These are phyloP conservation scores for Picea sitchensis DNA, from an alignment of 75 land plant genomes.

Conservation along the genomic window DNA sequence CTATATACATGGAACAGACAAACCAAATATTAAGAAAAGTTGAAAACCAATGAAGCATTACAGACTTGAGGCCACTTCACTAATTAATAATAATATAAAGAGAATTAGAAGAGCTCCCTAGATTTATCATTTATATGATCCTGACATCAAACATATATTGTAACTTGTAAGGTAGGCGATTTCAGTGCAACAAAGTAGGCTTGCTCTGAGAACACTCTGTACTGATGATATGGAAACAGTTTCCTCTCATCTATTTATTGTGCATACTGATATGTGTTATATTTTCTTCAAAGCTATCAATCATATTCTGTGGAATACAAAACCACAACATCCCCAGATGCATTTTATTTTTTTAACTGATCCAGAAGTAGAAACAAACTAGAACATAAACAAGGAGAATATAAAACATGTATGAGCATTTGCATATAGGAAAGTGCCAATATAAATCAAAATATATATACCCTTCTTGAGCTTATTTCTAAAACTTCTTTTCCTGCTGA, in stretches of 20 bases:
- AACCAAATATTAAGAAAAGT: too few relatives aligned
- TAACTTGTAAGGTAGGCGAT: not conserved
- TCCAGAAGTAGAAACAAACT: not conserved
- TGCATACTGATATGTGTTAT: not conserved
- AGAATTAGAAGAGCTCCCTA: too few relatives aligned
- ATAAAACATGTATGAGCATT: not conserved
- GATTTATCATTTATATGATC: too few relatives aligned
- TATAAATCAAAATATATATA: slow-evolving; percentile 16
- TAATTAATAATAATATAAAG: too few relatives aligned
- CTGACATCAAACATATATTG: too few relatives aligned
- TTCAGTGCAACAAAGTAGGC: not conserved
- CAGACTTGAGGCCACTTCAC: too few relatives aligned
- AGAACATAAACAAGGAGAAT: not conserved
- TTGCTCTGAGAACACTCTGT: not conserved
- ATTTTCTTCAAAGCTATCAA: not conserved
- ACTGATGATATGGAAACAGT: not conserved
- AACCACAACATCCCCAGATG: not conserved
- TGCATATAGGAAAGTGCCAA: not conserved
- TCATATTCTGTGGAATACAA: not conserved
- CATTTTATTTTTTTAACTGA: not conserved
- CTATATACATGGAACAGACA: too few relatives aligned
- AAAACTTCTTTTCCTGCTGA: slow-evolving; percentile 94
- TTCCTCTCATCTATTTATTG: not conserved
- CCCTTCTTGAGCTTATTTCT: slow-evolving; percentile 80
- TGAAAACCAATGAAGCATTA: too few relatives aligned